These are phyloP conservation scores for Poa annua DNA, from an alignment of 176 grass and related monocot species.

Conservation along the genomic window DNA sequence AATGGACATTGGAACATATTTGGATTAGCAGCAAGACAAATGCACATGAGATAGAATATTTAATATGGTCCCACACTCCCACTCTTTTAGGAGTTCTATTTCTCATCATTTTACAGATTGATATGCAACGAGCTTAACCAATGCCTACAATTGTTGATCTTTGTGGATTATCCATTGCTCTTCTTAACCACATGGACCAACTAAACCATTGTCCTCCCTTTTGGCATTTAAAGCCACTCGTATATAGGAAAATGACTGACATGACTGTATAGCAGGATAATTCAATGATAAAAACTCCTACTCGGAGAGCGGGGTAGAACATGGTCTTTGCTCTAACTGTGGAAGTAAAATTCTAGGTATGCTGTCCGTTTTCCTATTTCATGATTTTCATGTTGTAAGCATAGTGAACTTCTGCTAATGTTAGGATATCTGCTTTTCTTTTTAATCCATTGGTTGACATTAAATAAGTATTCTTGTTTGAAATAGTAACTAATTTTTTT, in stretches of 20 bases:
- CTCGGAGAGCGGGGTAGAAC: slow-evolving; percentile 58
- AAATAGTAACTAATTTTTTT: background rate
- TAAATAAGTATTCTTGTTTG: background rate
- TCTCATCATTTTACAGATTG: background rate
- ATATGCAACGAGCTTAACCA: background rate
- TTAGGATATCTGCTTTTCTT: background rate
- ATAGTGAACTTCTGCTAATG: slow-evolving; percentile 10
- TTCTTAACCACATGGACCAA: background rate
- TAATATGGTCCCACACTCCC: background rate
- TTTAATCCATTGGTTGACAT: slow-evolving; percentile 4
- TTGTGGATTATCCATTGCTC: background rate
- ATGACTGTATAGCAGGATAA: slow-evolving; percentile 59
- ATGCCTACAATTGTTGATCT: background rate
- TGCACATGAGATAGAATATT: background rate
- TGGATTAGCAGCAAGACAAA: background rate
- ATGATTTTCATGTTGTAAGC: slow-evolving; percentile 25
- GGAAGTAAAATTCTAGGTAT: slow-evolving; percentile 50
- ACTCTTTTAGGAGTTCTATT: slow-evolving; percentile 5
- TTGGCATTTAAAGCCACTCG: background rate
- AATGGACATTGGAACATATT: background rate
- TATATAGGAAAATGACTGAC: slow-evolving; percentile 32
- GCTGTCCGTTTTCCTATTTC: slow-evolving; percentile 9
- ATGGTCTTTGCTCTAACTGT: slow-evolving; percentile 36
- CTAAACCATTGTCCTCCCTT: background rate
- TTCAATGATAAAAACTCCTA: slow-evolving; percentile 57